A percentile compares a stretch with the other conserved stretches of the same genome.
These are phyloP conservation scores for Amborella trichopoda DNA, from an alignment of 164 flowering plant species.

Conservation along the genomic window DNA sequence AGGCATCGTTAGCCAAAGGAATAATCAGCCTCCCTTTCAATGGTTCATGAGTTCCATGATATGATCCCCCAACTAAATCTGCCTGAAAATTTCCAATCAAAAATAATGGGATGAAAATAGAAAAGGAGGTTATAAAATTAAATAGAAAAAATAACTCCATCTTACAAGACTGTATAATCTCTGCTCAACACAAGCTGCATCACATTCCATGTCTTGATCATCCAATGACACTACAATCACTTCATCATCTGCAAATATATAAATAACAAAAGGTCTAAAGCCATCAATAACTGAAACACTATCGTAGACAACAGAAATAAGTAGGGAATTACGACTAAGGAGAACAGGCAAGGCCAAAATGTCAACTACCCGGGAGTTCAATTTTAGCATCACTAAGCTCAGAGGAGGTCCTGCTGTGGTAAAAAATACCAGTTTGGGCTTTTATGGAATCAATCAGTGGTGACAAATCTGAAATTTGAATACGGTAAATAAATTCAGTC, in stretches of 20 bases:
- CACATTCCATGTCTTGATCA: slow-evolving; percentile 22
- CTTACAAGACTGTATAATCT: slow-evolving; percentile 55
- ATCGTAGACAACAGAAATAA: no score
- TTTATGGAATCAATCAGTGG: slow-evolving; percentile 8
- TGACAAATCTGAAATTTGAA: slow-evolving; percentile 25
- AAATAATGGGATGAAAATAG: not conserved
- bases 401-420: slow-evolving; percentile 20
- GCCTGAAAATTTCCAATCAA: slow-evolving; percentile 36
- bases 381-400: slow-evolving; percentile 39
- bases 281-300: no score
- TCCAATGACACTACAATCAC: slow-evolving; percentile 43
- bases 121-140: not conserved
- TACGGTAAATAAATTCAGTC: not conserved
- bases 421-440: slow-evolving; percentile 20
- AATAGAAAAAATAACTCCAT: slow-evolving; percentile 2
- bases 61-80: slow-evolving; percentile 79
- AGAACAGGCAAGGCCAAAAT: no score
- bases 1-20: slow-evolving; percentile 37
- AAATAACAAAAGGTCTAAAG: no score
- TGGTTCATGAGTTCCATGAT: slow-evolving; percentile 26
- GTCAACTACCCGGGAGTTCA: slow-evolving; percentile 54
- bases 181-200: slow-evolving; percentile 30
- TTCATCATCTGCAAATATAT: slow-evolving; percentile 63
- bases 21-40: slow-evolving; percentile 43
- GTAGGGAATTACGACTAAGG: no score